Evolutionary conservation across 257 asterid species (phyloP), one percentile per base, ranked within the genome.

Genomic region (Solanum gracilifrons): DNA sequence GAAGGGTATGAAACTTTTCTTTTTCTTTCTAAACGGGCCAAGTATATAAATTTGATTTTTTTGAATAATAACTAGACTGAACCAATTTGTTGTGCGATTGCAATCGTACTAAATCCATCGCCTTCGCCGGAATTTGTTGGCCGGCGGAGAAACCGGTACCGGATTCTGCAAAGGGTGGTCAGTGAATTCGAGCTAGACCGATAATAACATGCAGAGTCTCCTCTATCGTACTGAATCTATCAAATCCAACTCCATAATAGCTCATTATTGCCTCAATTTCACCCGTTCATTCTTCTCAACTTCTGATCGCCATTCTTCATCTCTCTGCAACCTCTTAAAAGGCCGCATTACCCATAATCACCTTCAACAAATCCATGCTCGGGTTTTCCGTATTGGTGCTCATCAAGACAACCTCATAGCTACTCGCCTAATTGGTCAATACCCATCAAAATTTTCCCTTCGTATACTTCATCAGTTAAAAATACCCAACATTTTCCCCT

Each of bases 391-490:
- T 20, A 82, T 90, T 87, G 58, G 87, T 72, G 93, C 90, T 11
- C 97, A 95, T 91, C 98, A 93, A 79, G 89, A 94, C 90, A 88
- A 94, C 86, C 95, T 94, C 91, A 85, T 94, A 18, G 93, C 97
- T 86, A 95, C 98, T 84, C 97, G 98, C 73, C 94, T 95, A 73
- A 92, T 95, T 27, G 98, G 98, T 76, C 95, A 94, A 51, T 95
- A 94, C 92, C 92, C 93, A 43, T 86, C 95, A 23, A 43, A 72
- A 2, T 35, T 71, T 16, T 93, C 96, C 25, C 91, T 95, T 83
- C 91, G 88, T 74, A 85, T 95, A 87, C 92, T 95, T 87, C 39
- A 69, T 29, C 88, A 41, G 9, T 60, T 95, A 5, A 91, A 25
- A 0, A 83, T 69, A 23, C 95, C 98, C 58, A 94, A 94, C 55